Evolutionary conservation across 805 yeast species (phyloP), one percentile per base, ranked within the genome.

Genomic region (Diddensiella transvaalensis): DNA sequence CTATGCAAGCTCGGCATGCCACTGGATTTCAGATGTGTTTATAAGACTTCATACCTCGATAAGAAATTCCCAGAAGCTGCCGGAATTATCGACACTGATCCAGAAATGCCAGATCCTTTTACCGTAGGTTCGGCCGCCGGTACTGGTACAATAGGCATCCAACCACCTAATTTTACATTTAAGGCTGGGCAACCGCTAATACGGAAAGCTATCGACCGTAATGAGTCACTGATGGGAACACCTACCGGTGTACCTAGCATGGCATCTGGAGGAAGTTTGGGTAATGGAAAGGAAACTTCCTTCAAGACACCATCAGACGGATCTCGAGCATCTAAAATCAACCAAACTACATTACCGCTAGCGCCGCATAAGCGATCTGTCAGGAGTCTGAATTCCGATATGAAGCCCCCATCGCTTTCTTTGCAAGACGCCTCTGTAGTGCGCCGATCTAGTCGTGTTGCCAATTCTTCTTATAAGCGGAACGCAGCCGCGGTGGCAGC

Each of bases 1-100:
- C 69, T 93, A 42, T 80, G 88, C 58, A 73, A 74, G 42, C 69
- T 84, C 67, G 93, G 95, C 10, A 87, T 84, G 17, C 77, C 77
- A 49, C 74, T 88, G 17, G 78, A 80, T 49, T 79, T 83, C 3
- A 77, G 77, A 8, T 54, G 61, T 40, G 51, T 68, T 15, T 70
- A 61, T 42, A 52, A 54, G 35, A 33, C 46, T 15, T 46, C 48
- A 15, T 44, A 35, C 23, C 36, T 48, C 29, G 47, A 46, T n/a
- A 26, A 22, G 33, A 5, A 45, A 44, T 8, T 32, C 29, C 17
- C 15, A 26, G 15, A 15, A 17, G 5, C 21, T 13, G 8, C 10
- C 15, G 21, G 32, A 5, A 13, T 42, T 32, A 6, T 15, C 15
- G 13, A 8, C 17, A 4, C 26, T 6, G 42, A 19, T 18, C 15